A percentile compares a stretch with the other conserved stretches of the same genome.
phyloP scores from a whole-genome alignment of 2,329 filamentous ascomycete genomes.

The Aspergillus proliferans region DNA sequence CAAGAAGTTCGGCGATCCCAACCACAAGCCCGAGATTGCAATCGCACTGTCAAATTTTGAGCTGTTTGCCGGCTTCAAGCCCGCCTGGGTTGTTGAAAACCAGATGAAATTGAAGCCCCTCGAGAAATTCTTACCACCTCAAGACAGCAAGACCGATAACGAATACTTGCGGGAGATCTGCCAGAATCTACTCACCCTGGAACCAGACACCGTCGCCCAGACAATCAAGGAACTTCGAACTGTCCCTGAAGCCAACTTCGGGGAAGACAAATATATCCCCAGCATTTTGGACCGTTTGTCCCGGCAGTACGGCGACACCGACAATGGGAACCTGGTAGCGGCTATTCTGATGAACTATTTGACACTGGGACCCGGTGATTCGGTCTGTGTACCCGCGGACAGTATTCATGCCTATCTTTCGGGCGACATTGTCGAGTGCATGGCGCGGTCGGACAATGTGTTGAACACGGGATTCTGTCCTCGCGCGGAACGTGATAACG shows the following conservation, averaged over 20 bases:
- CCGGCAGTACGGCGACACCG: conserved; percentile 56
- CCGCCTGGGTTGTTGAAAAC: conserved; percentile 52
- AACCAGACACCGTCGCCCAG: conserved; percentile 48
- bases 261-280: conserved; percentile 53
- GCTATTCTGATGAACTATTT: conserved; percentile 71
- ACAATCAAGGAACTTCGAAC: conserved; percentile 49
- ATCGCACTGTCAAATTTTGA: conserved; percentile 66
- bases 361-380: conserved; percentile 58
- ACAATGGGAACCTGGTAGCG: conserved; percentile 64
- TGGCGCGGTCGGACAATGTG: conserved; percentile 70
- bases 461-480: conserved; percentile 71
- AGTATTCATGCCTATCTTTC: conserved; percentile 68
- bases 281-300: conserved; percentile 60
- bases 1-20: conserved; percentile 61
- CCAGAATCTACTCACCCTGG: conserved; percentile 47
- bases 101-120: conserved; percentile 53
- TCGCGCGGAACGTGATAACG: conserved; percentile 55
- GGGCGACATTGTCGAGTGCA: conserved; percentile 72
- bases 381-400: conserved; percentile 65
- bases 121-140: conserved; percentile 47
- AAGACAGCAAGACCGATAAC: conserved; percentile 47
- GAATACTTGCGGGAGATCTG: conserved; percentile 54
- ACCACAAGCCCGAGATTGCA: conserved; percentile 77
- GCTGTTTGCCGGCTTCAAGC: conserved; percentile 70
- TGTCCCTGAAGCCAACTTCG: conserved; percentile 45